These are phyloP conservation scores for Vitis hybrid DNA, from an alignment of 177 flowering plant genomes.

Conservation along the genomic window DNA sequence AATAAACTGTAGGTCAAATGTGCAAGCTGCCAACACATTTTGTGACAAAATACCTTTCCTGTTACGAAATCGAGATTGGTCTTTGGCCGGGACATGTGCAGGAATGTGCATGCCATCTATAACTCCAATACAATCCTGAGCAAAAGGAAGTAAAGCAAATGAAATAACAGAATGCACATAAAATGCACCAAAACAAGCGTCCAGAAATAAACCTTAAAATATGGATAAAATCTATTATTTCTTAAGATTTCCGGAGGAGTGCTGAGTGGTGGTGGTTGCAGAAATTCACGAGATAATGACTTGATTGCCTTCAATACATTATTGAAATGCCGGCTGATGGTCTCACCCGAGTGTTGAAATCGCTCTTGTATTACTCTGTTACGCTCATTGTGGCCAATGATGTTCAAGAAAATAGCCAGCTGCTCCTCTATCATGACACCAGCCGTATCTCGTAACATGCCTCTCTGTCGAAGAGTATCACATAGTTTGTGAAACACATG, in stretches of 20 bases:
- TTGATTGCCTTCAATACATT: slow-evolving; percentile 65
- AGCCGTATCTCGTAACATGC: slow-evolving; percentile 55
- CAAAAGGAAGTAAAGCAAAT: not conserved
- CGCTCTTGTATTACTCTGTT: slow-evolving; percentile 66
- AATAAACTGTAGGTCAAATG: slow-evolving; percentile 76
- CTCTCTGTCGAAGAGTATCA: slow-evolving; percentile 43
- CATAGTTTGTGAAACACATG: slow-evolving; percentile 51
- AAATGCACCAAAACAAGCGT: not conserved
- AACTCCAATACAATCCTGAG: slow-evolving; percentile 76
- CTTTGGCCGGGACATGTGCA: slow-evolving; percentile 77
- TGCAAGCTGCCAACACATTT: slow-evolving; percentile 77
- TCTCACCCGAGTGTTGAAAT: slow-evolving; percentile 72
- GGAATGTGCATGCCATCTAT: slow-evolving; percentile 76
- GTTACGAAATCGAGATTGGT: slow-evolving; percentile 72
- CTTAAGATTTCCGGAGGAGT: slow-evolving; percentile 45
- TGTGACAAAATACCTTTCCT: slow-evolving; percentile 57
- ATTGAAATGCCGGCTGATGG: slow-evolving; percentile 68
- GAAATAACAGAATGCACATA: not conserved
- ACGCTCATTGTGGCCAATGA: slow-evolving; percentile 65
- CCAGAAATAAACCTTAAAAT: slow-evolving; percentile 46
- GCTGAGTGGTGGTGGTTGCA: slow-evolving; percentile 33
- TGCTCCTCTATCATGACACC: slow-evolving; percentile 70
- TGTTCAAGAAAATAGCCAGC: slow-evolving; percentile 58
- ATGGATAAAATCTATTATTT: slow-evolving; percentile 50
- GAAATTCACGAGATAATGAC: slow-evolving; percentile 58